Evolutionary conservation across 108 stramenopile genomes (phyloP), one percentile per base, ranked within the genome.

Genomic region (Nitzschia palea): DNA sequence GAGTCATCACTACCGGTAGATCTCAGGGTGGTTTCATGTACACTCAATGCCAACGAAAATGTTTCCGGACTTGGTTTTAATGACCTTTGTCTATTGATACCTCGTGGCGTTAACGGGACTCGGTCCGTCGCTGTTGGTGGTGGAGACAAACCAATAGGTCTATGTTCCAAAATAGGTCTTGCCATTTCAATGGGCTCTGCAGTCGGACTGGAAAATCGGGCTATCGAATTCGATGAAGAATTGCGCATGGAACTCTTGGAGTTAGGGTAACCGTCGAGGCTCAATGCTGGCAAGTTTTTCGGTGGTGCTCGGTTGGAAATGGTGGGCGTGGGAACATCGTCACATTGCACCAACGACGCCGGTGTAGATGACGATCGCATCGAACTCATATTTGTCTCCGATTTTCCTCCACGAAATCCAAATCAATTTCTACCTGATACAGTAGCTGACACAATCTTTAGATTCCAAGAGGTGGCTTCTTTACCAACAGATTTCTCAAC

Each of bases 261-360:
- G 28, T 27, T 31, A 29, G 54, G 28, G 31, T 31, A 29, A 42
- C 54, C 27, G 5, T 30, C 54, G 6, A 60, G 37, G 2, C 32
- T 60, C 1, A 60, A 60, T 20, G 59, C 40, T 12, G 59, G 59
- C 22, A 34, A 25, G 2, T 34, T 14, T 12, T 43, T 43, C 5
- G 55, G 32, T 1, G 59, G 43, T 12, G 29, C 59, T 18, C 59
- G 27, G 26, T 60, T 60, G 59, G 59, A 60, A 40, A 34, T 60
- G 14, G 59, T 31, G 8, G 59, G 59, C 15, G 59, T 60, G 20
- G 59, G 37, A 12, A 25, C 59, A 25, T 60, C 59, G 5, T 60
- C 59, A 20, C 37, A 8, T n/a, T n/a, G n/a, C n/a, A n/a, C n/a
- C n/a, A n/a, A n/a, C n/a, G n/a, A n/a, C n/a, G n/a, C n/a, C n/a